Conservation (phyloP, 2,329 filamentous ascomycete species). For the Furcasterigmium furcatum region DNA sequence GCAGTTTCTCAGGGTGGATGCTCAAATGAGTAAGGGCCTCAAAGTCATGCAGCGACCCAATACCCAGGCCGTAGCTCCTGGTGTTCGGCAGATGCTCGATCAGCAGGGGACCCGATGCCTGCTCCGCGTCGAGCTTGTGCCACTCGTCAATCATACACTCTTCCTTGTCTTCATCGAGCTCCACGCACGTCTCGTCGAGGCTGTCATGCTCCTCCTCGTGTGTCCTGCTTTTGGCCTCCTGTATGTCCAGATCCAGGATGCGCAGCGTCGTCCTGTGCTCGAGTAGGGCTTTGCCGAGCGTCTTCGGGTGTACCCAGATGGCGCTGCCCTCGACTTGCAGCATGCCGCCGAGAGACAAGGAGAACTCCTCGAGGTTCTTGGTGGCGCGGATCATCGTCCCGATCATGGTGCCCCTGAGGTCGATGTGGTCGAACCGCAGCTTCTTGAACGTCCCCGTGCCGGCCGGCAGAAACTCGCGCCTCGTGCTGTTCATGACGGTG, state of each 20-base stretch:
- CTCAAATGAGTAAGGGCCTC: conserved; percentile 3
- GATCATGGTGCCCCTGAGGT: conserved; percentile 2
- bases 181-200: conserved; percentile 23
- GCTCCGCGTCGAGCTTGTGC: background rate
- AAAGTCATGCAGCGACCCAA: conserved; percentile 8
- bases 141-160: background rate
- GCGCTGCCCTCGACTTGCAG: background rate
- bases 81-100: background rate
- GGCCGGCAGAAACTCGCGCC: conserved; percentile 1
- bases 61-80: conserved; percentile 1
- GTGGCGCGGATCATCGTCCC: conserved; percentile 9
- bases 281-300: conserved; percentile 6
- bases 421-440: conserved; percentile 5
- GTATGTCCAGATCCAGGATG: conserved; percentile 7
- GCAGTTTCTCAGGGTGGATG: background rate
- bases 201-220: conserved; percentile 11
- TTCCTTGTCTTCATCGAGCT: conserved; percentile 20
- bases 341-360: conserved; percentile 3
- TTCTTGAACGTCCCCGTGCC: conserved; percentile 4
- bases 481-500: background rate
- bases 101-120: background rate
- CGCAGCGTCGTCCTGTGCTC: conserved; percentile 5
- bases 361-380: conserved; percentile 3
- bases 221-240: background rate
- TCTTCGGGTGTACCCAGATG: background rate